Evolutionary conservation across 1,284 basidiomycete genomes (phyloP), one percentile per base, ranked within the genome.

Genomic region (Ceraceosorus guamensis): DNA sequence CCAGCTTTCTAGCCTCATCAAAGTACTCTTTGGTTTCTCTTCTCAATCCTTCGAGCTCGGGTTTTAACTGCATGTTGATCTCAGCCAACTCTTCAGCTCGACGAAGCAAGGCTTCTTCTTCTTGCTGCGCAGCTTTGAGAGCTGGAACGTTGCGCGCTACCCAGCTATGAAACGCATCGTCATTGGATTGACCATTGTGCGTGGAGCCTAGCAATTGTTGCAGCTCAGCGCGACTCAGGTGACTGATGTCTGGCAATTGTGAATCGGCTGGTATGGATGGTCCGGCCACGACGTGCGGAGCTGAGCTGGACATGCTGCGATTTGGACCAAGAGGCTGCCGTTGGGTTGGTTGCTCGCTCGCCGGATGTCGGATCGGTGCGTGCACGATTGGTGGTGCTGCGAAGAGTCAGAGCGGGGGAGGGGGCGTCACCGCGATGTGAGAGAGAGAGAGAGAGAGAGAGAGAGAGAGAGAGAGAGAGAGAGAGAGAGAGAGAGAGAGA

Each of bases 21-120:
- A 65, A 68, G 1, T 66, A 60, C 5, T 52, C 53, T 33, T 65
- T 62, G n/a, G 71, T 71, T 51, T 71, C 67, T 8, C 31, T 37
- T 5, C 71, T 65, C 10, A 73, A 52, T 6, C 60, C 48, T 52
- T 70, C 62, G 33, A 74, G 65, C 5, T 45, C 59, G 6, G 64
- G 61, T 41, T 70, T 67, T 6, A 61, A 63, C 44, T 59, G 59
- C 6, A 55, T 43, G 33, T 74, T 74, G 41, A 56, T 59, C 13
- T 48, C 48, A 43, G 52, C 4, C 4, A 13, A 52, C 30, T 2
- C 6, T 14, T 37, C 6, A 32, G 3, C 5, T 50, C 33, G 18
- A 18, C 18, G 34, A 14, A 3, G 62, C 44, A 67, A 51, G 1
- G 46, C 45, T 10, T 60, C 57, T 0, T 68, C 65, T 43, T 66